A percentile compares a stretch with the other conserved stretches of the same genome.
Conservation (phyloP, 1,284 basidiomycete species). For the Leccinum ponderosum region DNA sequence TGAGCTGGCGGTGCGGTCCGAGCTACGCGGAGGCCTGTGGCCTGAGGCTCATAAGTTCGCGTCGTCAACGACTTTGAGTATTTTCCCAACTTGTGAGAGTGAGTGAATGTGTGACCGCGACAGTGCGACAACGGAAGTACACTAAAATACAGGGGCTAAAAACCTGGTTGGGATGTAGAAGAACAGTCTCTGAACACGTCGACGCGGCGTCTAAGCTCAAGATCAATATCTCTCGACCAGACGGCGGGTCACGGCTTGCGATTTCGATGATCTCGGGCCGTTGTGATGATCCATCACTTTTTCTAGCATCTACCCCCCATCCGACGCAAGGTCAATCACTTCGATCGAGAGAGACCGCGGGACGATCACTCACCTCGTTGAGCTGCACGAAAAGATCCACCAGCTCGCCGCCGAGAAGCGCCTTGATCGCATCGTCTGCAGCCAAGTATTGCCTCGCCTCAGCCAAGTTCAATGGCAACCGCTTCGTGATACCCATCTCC, state of each 20-base stretch:
- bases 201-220: not conserved
- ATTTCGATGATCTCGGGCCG: not conserved
- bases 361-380: constrained; percentile 20
- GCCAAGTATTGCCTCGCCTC: constrained; percentile 23
- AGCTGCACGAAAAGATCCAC: constrained; percentile 22
- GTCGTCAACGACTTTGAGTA: no score
- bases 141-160: not conserved
- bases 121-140: not conserved
- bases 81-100: no score
- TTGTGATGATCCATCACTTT: constrained; percentile 14
- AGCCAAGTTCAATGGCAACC: constrained; percentile 24
- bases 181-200: not conserved
- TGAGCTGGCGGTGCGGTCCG: not conserved
- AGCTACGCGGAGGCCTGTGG: no score
- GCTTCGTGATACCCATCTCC: constrained; percentile 18
- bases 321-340: not conserved
- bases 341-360: not conserved
- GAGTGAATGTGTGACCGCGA: no score
- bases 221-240: constrained; percentile 19
- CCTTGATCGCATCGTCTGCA: constrained; percentile 18
- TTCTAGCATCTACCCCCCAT: constrained; percentile 17
- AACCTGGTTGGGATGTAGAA: not conserved
- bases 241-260: constrained; percentile 7
- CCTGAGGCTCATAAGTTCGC: no score
- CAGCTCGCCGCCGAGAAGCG: constrained; percentile 19